Evolutionary conservation across 805 yeast genomes (phyloP).

Genomic region (Wickerhamiella azymoides): DNA sequence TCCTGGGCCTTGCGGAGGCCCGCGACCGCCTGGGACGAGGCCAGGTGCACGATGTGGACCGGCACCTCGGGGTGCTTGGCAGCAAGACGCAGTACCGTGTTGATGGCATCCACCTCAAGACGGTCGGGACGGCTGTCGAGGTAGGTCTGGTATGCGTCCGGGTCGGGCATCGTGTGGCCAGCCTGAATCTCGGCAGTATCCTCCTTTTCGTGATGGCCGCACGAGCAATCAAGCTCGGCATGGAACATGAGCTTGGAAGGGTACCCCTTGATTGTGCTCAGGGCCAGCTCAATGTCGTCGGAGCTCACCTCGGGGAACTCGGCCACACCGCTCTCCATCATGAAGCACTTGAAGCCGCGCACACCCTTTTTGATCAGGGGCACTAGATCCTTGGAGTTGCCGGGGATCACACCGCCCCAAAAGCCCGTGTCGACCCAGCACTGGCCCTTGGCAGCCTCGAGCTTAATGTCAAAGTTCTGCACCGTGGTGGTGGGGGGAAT

Average conservation of each 20-base stretch:
- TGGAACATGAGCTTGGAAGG: constrained; percentile 80
- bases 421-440: constrained; percentile 90
- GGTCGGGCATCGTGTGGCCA: constrained; percentile 28
- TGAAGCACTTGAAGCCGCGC: constrained; percentile 83
- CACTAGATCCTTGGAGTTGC: constrained; percentile 49
- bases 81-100: constrained; percentile 52
- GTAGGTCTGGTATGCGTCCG: constrained; percentile 58
- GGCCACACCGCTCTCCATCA: constrained; percentile 87
- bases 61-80: constrained; percentile 27
- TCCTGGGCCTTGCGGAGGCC: constrained; percentile 49
- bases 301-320: constrained; percentile 77
- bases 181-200: constrained; percentile 1
- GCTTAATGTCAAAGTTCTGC: constrained; percentile 57
- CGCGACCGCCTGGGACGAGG: constrained; percentile 73
- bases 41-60: constrained; percentile 80
- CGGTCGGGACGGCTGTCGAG: constrained; percentile 81
- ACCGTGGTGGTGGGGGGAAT: constrained; percentile 90
- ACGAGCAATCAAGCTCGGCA: constrained; percentile 58
- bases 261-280: constrained; percentile 44
- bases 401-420: constrained; percentile 92
- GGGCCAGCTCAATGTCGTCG: constrained; percentile 49
- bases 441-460: constrained; percentile 65
- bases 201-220: background rate
- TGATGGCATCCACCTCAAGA: constrained; percentile 75
- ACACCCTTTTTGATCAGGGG: constrained; percentile 80